phyloP scores from a whole-genome alignment of 805 yeast species.

The Candida boidinii region DNA sequence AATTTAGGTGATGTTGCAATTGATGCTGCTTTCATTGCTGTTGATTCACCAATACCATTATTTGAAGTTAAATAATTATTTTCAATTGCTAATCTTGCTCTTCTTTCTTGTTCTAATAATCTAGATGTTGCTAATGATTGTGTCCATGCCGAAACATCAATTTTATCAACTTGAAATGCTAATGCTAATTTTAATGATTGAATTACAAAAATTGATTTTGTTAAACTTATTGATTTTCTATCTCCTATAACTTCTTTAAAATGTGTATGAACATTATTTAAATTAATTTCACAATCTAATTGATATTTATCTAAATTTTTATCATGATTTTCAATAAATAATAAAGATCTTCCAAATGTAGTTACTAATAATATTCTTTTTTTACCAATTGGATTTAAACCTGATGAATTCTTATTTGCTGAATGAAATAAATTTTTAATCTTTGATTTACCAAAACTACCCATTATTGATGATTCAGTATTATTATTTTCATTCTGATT shows the following conservation, averaged over 20 bases:
- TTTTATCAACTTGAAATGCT: conserved; percentile 45
- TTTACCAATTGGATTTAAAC: conserved; percentile 20
- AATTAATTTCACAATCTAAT: conserved; percentile 43
- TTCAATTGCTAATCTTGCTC: conserved; percentile 16
- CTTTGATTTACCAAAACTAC: conserved; percentile 2
- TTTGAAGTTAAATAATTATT: conserved; percentile 20
- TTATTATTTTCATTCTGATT: conserved; percentile 9
- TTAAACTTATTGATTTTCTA: conserved; percentile 20
- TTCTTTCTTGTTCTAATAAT: conserved; percentile 37
- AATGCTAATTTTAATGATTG: conserved; percentile 47
- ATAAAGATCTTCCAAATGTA: conserved; percentile 51
- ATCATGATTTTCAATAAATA: conserved; percentile 35
- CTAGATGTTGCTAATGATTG: conserved; percentile 41
- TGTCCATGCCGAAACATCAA: conserved; percentile 51
- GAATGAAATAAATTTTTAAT: conserved; percentile 22
- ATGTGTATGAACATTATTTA: conserved; percentile 42
- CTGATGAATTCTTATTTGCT: conserved; percentile 2
- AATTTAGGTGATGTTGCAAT: conserved; percentile 14
- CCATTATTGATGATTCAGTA: conserved; percentile 2
- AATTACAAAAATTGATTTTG: conserved; percentile 45
- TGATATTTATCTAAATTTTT: conserved; percentile 32
- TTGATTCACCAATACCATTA: conserved; percentile 26
- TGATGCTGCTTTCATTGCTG: conserved; percentile 29
- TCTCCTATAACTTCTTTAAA: conserved; percentile 51
- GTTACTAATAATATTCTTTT: conserved; percentile 51